Percentiles rank a stretch among this genome's conserved stretches.
Conservation (phyloP, 169 alveolate genomes). For the Plasmodium reichenowi region DNA sequence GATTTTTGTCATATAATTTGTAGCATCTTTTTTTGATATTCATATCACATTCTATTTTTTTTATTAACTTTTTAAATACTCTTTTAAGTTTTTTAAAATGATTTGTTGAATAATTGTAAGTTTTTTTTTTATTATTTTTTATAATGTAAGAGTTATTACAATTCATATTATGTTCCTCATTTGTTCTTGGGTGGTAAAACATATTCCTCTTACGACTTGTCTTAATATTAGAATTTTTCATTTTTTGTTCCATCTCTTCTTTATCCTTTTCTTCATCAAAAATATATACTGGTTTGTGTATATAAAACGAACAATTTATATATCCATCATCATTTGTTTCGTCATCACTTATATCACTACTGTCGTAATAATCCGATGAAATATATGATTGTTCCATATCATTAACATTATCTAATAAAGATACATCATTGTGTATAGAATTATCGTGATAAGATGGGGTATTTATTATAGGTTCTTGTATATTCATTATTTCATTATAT, state of each 20-base stretch:
- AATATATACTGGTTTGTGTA: slow-evolving; percentile 54
- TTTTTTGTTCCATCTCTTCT: slow-evolving; percentile 12
- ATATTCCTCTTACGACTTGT: neutral
- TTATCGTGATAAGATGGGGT: too few species aligned
- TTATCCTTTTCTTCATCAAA: slow-evolving; percentile 25
- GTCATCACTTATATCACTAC: slow-evolving; percentile 13
- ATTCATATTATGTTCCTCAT: neutral
- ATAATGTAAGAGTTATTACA: too few species aligned
- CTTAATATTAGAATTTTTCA: neutral
- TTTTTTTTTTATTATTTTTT: neutral
- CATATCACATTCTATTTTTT: slow-evolving; percentile 41
- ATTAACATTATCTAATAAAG: neutral
- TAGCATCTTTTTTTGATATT: slow-evolving; percentile 18
- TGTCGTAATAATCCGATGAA: slow-evolving; percentile 25
- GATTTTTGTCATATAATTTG: slow-evolving; percentile 37
- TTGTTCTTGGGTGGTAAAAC: neutral
- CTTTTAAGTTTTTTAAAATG: slow-evolving; percentile 1
- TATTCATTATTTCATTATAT: neutral
- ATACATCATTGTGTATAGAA: neutral
- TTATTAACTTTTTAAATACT: slow-evolving; percentile 39
- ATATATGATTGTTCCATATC: neutral
- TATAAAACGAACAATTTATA: slow-evolving; percentile 28
- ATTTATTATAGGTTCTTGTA: neutral
- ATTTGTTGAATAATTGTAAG: neutral
- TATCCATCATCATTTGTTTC: slow-evolving; percentile 8